phyloP scores from a whole-genome alignment of 2,329 filamentous ascomycete species.

The Coccinonectria pachysandricola region DNA sequence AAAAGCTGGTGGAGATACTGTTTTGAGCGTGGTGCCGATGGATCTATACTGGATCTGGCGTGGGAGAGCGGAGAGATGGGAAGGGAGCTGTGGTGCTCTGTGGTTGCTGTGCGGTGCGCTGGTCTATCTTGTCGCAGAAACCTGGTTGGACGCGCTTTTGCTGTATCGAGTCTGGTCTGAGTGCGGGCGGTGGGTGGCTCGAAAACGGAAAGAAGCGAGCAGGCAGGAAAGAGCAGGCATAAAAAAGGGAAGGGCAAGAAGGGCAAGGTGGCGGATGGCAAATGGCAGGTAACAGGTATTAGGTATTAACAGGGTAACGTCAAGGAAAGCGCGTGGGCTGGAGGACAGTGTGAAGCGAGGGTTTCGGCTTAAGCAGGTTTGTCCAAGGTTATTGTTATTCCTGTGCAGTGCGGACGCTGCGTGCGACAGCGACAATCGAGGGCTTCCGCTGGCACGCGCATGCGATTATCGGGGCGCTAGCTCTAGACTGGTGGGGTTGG shows the following conservation, averaged over 20 bases:
- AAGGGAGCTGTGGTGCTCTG: conserved; percentile 36
- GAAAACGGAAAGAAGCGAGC: conserved; percentile 33
- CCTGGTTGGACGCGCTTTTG: conserved; percentile 38
- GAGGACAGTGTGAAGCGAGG: conserved; percentile 10
- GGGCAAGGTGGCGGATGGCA: conserved; percentile 4
- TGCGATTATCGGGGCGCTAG: conserved; percentile 23
- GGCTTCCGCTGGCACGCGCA: conserved; percentile 15
- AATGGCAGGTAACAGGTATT: too few species aligned
- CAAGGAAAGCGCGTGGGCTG: too few species aligned
- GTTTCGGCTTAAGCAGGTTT: conserved; percentile 12
- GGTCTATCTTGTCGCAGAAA: conserved; percentile 42
- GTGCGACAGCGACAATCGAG: too few species aligned
- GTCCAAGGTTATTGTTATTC: conserved; percentile 15
- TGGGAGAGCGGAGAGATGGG: conserved; percentile 33
- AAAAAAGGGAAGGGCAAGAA: conserved; percentile 9
- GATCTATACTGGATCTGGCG: conserved; percentile 57
- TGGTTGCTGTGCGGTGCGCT: too few species aligned
- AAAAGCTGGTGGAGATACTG: conserved; percentile 53
- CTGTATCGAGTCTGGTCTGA: conserved; percentile 29
- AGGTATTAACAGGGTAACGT: too few species aligned
- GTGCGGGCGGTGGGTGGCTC: conserved; percentile 13
- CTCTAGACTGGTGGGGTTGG: conserved; percentile 12
- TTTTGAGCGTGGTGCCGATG: conserved; percentile 56
- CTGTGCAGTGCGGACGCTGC: conserved; percentile 7
- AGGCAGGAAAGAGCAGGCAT: conserved; percentile 14